Percentiles rank a stretch among this genome's conserved stretches.
Evolutionary conservation across 257 asterid species (phyloP).

Genomic region (Euphrasia confusa): DNA sequence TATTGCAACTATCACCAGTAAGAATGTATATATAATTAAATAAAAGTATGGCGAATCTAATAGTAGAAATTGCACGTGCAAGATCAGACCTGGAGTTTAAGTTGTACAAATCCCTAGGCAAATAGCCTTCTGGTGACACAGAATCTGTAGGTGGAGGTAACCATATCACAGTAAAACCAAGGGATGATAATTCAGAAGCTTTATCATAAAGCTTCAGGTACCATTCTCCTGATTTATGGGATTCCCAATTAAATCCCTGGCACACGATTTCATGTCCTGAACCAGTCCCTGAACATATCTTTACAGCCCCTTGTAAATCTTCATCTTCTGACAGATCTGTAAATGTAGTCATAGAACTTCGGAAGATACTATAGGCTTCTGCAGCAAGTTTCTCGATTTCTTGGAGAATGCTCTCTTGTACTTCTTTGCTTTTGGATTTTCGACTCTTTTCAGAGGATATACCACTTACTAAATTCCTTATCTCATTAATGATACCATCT

Average conservation of each 20-base stretch:
- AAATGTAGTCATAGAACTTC: constrained; percentile 57
- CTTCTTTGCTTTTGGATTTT: constrained; percentile 54
- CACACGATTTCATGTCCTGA: constrained; percentile 80
- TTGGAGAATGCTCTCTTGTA: constrained; percentile 83
- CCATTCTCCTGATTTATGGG: constrained; percentile 93
- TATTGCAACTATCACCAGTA: constrained; percentile 1
- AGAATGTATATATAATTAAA: not conserved
- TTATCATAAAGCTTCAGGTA: constrained; percentile 66
- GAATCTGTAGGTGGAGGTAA: constrained; percentile 98
- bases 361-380: constrained; percentile 90
- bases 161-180: constrained; percentile 91
- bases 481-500: constrained; percentile 72
- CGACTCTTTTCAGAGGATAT: constrained; percentile 62
- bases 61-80: not conserved
- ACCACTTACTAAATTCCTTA: constrained; percentile 61
- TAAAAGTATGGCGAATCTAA: not conserved
- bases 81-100: constrained; percentile 79
- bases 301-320: constrained; percentile 35
- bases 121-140: constrained; percentile 96
- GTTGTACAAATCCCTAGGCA: constrained; percentile 92
- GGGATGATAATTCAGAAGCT: constrained; percentile 64
- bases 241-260: constrained; percentile 98
- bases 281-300: constrained; percentile 77
- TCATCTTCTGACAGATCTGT: constrained; percentile 39
- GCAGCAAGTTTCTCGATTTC: constrained; percentile 99